Evolutionary conservation across 352 stramenopile species (phyloP).

Genomic region (Blastocystis sp.): DNA sequence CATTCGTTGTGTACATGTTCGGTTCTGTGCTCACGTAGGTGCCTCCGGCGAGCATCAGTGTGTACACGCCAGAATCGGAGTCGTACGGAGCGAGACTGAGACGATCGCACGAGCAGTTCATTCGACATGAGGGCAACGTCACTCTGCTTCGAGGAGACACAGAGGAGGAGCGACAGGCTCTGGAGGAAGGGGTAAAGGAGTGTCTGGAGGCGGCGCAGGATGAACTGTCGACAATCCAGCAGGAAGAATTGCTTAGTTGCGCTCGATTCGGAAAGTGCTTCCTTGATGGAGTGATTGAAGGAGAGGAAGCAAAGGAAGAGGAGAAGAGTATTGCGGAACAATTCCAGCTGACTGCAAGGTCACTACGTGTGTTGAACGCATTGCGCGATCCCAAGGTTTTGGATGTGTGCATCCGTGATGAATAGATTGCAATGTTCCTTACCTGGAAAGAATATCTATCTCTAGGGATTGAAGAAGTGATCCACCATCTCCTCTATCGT

Average conservation of each 20-base stretch:
- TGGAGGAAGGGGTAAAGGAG: constrained; percentile 46
- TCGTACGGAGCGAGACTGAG: neutral
- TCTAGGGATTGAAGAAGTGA: constrained; percentile 1
- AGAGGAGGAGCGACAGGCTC: neutral
- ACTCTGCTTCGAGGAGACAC: neutral
- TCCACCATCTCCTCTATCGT: neutral
- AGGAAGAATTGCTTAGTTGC: constrained; percentile 46
- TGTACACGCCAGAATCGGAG: neutral
- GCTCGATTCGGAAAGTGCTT: constrained; percentile 62
- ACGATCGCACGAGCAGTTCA: neutral
- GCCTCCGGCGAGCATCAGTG: neutral
- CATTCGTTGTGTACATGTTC: constrained; percentile 20
- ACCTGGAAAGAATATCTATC: constrained; percentile 33
- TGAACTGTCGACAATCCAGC: constrained; percentile 50
- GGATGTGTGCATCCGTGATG: neutral
- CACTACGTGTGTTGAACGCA: constrained; percentile 62
- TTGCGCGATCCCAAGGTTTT: constrained; percentile 41
- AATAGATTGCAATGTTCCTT: constrained; percentile 52
- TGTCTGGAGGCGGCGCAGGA: constrained; percentile 56
- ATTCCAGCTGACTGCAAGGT: constrained; percentile 26
- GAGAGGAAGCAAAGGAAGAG: neutral
- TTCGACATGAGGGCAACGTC: neutral
- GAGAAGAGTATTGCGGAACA: neutral
- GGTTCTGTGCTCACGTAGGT: neutral
- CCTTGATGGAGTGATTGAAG: constrained; percentile 22